These are phyloP conservation scores for Erigeron philadelphicus DNA, from an alignment of 140 eudicot genomes.

Conservation along the genomic window DNA sequence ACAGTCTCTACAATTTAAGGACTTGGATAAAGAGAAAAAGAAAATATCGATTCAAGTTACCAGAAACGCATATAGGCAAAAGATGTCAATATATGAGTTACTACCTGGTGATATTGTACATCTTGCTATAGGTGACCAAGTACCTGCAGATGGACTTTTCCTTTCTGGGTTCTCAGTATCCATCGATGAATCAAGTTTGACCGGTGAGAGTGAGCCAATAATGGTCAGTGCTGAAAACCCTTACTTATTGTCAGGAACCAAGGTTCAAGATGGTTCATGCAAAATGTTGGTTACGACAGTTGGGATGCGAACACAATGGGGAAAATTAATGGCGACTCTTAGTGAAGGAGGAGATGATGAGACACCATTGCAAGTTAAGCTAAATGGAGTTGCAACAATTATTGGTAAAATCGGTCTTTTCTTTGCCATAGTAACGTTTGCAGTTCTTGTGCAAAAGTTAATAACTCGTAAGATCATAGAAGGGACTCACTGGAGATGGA, in stretches of 20 bases:
- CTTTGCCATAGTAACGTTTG: slow-evolving; percentile 79
- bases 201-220: slow-evolving; percentile 97
- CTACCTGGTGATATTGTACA: slow-evolving; percentile 87
- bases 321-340: slow-evolving; percentile 88
- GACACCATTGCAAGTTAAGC: slow-evolving; percentile 85
- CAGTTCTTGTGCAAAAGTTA: slow-evolving; percentile 72
- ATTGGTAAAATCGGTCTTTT: slow-evolving; percentile 92
- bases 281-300: slow-evolving; percentile 95
- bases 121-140: slow-evolving; percentile 93
- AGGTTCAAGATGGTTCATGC: slow-evolving; percentile 98
- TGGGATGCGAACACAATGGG: slow-evolving; percentile 99
- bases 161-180: slow-evolving; percentile 79
- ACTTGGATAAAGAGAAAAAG: slow-evolving; percentile 92
- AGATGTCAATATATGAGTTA: slow-evolving; percentile 72
- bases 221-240: slow-evolving; percentile 69
- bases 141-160: slow-evolving; percentile 98
- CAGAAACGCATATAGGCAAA: slow-evolving; percentile 70
- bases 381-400: slow-evolving; percentile 94
- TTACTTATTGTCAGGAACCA: slow-evolving; percentile 81
- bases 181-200: slow-evolving; percentile 87
- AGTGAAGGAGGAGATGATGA: slow-evolving; percentile 97
- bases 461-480: slow-evolving; percentile 48
- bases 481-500: slow-evolving; percentile 56
- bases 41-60: slow-evolving; percentile 84
- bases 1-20: slow-evolving; percentile 89